Base-by-base conservation (phyloP, 805 yeast species). In the Metschnikowia lunata region DNA sequence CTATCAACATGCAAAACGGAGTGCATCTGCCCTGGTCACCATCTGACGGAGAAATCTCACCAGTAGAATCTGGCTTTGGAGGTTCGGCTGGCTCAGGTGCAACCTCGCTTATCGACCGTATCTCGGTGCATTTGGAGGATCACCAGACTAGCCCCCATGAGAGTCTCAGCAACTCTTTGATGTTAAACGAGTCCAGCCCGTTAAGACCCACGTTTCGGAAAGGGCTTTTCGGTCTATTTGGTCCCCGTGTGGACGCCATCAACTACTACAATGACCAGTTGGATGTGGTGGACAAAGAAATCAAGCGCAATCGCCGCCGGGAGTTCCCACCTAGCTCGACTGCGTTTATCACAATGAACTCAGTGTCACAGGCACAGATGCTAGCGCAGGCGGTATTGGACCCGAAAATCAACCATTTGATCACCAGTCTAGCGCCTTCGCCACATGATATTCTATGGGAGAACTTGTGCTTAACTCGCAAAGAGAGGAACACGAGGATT, bases 371-470 rank as follows among this genome's bases (percentile, higher is more conserved):
- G 52, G 97, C 98, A 2, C 99, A 91, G 62, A 84, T 89, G 87
- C 83, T 93, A 27, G 97, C 97, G 0, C 99, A 93, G 62, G 93
- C 97, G 0, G 90, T 91, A 0, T 63, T 93, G 46, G 97, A 90
- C 59, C 97, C 97, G 0, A 77, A 86, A 45, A 88, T 93, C 7
- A 83, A 86, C 59, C 86, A 82, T 46, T 69, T 93, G 42, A 86
- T 90, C 30, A 85, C 96, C 4, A 72, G 78, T 34, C 67, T 89
- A 45, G 98, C 98, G 0, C 98, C 98, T 0, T 95, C 98, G 1
- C 98, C 98, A 4, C 91, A 85, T 57, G 99, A 91, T 61, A 85
- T 91, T 23, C 82, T 88, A 34, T 91, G 99, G 99, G 85, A 82
- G 45, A 88, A 90, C 58, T 78, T 88, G 30, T 90, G 95, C 54